These are phyloP conservation scores for Dentipellis sp. DNA, from an alignment of 768 basidiomycete genomes.

Conservation along the genomic window DNA sequence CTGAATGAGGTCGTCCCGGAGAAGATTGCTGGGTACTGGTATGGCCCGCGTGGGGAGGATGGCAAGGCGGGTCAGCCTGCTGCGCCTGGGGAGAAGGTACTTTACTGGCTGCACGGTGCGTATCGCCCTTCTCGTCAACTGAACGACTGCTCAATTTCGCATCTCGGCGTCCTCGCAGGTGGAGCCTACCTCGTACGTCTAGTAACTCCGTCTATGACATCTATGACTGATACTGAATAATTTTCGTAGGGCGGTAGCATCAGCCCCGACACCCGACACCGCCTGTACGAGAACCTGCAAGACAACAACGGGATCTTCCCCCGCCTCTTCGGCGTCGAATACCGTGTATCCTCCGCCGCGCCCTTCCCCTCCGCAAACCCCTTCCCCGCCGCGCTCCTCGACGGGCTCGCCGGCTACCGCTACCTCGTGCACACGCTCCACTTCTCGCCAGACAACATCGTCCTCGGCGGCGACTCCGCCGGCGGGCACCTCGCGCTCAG, in stretches of 20 bases:
- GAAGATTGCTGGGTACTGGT: neutral
- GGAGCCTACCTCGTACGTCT: no score
- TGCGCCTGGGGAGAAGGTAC: neutral
- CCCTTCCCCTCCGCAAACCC: slow-evolving; percentile 34
- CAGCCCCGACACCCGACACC: neutral
- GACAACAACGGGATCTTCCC: neutral
- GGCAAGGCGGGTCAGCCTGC: neutral
- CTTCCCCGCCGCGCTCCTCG: slow-evolving; percentile 70
- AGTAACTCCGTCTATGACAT: no score
- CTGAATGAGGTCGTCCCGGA: neutral
- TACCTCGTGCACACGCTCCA: slow-evolving; percentile 54
- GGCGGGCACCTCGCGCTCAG: slow-evolving; percentile 67
- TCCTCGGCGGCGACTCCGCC: slow-evolving; percentile 68
- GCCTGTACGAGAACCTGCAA: neutral
- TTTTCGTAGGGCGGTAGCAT: neutral
- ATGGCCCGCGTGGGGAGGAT: neutral
- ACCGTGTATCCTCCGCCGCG: slow-evolving; percentile 50
- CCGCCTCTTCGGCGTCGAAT: slow-evolving; percentile 21
- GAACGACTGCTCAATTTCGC: no score
- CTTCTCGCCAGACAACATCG: slow-evolving; percentile 50
- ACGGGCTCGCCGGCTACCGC: slow-evolving; percentile 64
- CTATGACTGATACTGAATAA: no score
- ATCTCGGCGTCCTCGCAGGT: no score
- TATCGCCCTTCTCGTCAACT: no score
- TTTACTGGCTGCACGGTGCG: neutral